phyloP scores from a whole-genome alignment of 2,329 filamentous ascomycete species.

The Emmonsiellopsis sp. region DNA sequence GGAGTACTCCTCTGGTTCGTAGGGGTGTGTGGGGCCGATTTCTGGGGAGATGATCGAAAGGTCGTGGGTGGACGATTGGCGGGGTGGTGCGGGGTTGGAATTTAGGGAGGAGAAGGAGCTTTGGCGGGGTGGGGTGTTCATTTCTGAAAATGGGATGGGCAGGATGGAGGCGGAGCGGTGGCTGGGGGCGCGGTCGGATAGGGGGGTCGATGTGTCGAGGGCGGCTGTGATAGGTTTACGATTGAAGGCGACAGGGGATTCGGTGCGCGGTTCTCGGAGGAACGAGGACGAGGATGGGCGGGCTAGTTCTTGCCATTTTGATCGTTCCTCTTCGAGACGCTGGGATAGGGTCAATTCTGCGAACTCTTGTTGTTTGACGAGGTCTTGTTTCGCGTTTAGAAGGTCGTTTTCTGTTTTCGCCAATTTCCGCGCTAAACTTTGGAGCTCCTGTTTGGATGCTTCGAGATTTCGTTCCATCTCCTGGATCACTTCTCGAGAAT shows the following conservation, averaged over 20 bases:
- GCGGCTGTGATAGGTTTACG: conserved; percentile 27
- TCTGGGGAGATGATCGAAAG: conserved; percentile 12
- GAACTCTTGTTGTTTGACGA: conserved; percentile 50
- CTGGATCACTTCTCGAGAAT: conserved; percentile 40
- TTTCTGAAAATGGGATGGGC: conserved; percentile 27
- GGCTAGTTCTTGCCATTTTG: conserved; percentile 47
- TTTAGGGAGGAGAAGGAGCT: conserved; percentile 36
- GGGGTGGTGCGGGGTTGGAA: conserved; percentile 19
- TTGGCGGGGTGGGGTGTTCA: conserved; percentile 36
- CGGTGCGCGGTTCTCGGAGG: conserved; percentile 28
- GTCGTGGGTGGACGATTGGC: conserved; percentile 25
- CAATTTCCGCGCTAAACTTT: conserved; percentile 33
- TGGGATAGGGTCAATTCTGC: conserved; percentile 50
- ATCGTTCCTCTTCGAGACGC: conserved; percentile 56
- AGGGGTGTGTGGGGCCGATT: conserved; percentile 38
- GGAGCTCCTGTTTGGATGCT: conserved; percentile 53
- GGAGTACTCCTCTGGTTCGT: conserved; percentile 41
- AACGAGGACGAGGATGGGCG: conserved; percentile 23
- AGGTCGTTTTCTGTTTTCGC: conserved; percentile 52
- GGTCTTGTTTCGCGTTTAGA: conserved; percentile 46
- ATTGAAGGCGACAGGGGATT: conserved; percentile 33
- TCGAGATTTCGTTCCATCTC: conserved; percentile 50
- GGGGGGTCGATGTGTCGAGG: conserved; percentile 25
- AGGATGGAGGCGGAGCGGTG: conserved; percentile 32
- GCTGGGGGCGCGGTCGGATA: conserved; percentile 28